phyloP scores from a whole-genome alignment of 371 early-diverging fungal genomes.

The Apophysomyces ossiformis region DNA sequence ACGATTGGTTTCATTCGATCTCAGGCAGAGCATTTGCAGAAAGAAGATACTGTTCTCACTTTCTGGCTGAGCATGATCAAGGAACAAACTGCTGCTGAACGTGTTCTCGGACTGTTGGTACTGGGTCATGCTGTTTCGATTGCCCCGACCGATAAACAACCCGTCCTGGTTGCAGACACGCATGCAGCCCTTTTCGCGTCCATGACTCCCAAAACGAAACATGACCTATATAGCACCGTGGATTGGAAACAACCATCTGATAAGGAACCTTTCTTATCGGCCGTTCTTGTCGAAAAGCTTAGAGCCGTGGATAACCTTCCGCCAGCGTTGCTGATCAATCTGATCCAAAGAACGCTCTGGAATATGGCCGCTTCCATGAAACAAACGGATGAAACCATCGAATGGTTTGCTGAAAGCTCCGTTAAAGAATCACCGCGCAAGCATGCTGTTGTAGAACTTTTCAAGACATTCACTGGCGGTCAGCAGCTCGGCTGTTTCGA shows the following conservation, averaged over 20 bases:
- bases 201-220: conserved; percentile 3
- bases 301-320: conserved; percentile 22
- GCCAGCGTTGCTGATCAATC: neutral
- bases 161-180: neutral
- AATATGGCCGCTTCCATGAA: conserved; percentile 10
- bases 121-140: conserved; percentile 21
- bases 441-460: conserved; percentile 34
- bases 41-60: conserved; percentile 10
- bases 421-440: neutral
- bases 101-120: conserved; percentile 38
- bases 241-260: neutral
- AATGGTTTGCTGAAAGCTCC: neutral
- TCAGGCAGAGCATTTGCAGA: conserved; percentile 35
- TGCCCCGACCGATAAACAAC: neutral
- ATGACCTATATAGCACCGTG: neutral
- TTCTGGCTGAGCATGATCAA: conserved; percentile 43
- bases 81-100: conserved; percentile 20
- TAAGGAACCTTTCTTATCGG: neutral
- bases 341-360: conserved; percentile 26
- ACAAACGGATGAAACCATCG: neutral
- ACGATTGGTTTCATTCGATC: conserved; percentile 34
- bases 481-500: conserved; percentile 54
- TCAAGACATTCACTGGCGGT: conserved; percentile 50
- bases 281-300: conserved; percentile 22
- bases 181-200: conserved; percentile 5